A percentile compares a stretch with the other conserved stretches of the same genome.
phyloP scores from a whole-genome alignment of 2,329 filamentous ascomycete species.

The Aureobasidium sp. region DNA sequence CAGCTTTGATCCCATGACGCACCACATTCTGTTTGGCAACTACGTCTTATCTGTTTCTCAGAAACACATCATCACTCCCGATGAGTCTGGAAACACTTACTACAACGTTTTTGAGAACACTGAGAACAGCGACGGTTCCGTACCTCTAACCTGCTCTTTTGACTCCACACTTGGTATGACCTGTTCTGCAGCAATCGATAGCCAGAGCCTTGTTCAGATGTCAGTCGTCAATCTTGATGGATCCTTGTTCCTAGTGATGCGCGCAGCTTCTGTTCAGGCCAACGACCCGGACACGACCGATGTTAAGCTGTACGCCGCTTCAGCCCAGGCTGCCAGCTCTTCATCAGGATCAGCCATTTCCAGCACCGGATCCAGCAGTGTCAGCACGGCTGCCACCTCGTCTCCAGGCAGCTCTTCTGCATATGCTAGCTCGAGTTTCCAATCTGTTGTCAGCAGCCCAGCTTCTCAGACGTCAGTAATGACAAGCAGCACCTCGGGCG shows the following conservation, averaged over 20 bases:
- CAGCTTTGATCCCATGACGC: not conserved
- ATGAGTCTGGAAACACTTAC: not conserved
- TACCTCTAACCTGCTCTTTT: not conserved
- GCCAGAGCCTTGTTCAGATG: not conserved
- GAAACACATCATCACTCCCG: not conserved
- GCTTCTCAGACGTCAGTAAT: not conserved
- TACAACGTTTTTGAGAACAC: slow-evolving; percentile 7
- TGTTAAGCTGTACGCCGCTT: not conserved
- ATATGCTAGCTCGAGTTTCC: not conserved
- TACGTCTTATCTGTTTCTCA: slow-evolving; percentile 3
- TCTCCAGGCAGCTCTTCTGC: not conserved
- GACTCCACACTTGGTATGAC: not conserved
- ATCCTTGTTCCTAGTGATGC: not conserved
- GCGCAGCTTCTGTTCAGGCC: not conserved
- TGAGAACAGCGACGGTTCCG: not conserved
- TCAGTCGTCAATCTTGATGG: not conserved
- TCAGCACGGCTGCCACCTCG: not conserved
- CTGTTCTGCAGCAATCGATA: not conserved
- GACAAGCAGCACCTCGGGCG: not conserved
- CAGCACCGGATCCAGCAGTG: not conserved
- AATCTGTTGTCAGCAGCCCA: not conserved
- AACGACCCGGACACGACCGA: not conserved
- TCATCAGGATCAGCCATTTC: not conserved
- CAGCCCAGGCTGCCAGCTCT: not conserved
- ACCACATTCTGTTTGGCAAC: not conserved